Base-by-base conservation (phyloP, 108 stramenopile species). In the Skeletonema costatum region DNA sequence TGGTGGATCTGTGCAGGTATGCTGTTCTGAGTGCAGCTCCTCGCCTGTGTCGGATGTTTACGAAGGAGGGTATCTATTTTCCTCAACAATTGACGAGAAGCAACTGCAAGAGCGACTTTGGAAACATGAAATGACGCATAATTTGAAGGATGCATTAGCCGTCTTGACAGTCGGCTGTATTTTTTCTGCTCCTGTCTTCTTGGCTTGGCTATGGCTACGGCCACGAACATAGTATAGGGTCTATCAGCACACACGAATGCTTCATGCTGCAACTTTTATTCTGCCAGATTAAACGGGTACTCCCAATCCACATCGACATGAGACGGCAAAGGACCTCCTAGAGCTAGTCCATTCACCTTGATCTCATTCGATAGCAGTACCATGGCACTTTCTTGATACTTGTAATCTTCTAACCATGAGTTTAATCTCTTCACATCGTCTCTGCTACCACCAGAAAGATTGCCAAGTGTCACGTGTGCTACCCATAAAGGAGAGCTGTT, bases 381-480 rank as follows among this genome's bases (percentile, higher is more conserved):
- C 19, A 36, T 32, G 9, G 21, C 41, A 46, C 4, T 4, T 21
- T 1, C 44, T 46, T 61, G 60, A 63, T 63, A 17, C 4, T 58
- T 31, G 32, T 17, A 53, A 36, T 65, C 68, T 25, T 25, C 53
- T 32, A 82, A 10, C 81, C 75, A 70, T 60, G 68, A 38, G 25
- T 38, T 71, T 44, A 78, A 74, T 65, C 31, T 51, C 1, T 76
- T 66, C 1, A 68, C 66, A 42, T 69, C 80, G 25, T 63, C 36
- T 53, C 73, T 64, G n/a, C 42, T 66, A 30, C 77, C 71, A 62
- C 70, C 79, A n/a, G 48, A 67, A 39, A 78, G 33, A 65, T 87
- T 87, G 8, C 77, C 87, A 13, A 89, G 63, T 4, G 89, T 89
- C 7, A 89, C 82, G 71, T 89, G 89, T 5, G 89, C 82, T 19